Evolutionary conservation across 1,284 basidiomycete species (phyloP), one percentile per base, ranked within the genome.

Genomic region (Crepidotus sp.): DNA sequence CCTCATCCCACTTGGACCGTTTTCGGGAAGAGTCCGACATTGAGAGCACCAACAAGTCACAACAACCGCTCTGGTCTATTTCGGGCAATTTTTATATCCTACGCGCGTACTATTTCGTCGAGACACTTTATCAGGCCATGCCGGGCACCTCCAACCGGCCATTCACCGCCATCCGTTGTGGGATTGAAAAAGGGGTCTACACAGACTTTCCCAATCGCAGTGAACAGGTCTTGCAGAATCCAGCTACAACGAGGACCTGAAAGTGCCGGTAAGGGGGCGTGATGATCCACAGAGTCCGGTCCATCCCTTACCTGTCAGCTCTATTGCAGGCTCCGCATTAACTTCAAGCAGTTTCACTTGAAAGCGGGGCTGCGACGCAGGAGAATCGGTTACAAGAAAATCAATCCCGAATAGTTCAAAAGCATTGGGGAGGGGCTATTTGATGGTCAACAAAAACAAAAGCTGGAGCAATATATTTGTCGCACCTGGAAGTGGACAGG

Each of bases 391-490:
- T 22, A 97, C 76, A 11, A 98, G 66, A 51, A 98, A 83, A 61
- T 98, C 95, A 8, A 91, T 76, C 0, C 95, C 95, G 58, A 86
- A 98, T 9, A 98, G 76, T 62, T 98, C 96, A 58, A 97, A 98
- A 0, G 89, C 89, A 58, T 98, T 97, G 0, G 90, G 86, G 43
- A 92, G 63, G 1, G 86, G 74, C 85, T 96, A 59, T n/a, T 36
- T 53, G 45, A 31, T 27, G 32, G 10, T 48, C 2, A 37, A 15
- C 45, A 38, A 52, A 2, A 21, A 39, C 31, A 18, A 15, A 25
- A n/a, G n/a, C n/a, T n/a, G n/a, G 5, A 18, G 9, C 5, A 17
- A 10, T 8, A 26, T 30, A 18, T 24, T 15, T 11, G 10, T 9
- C 8, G 49, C 57, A 81, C 87, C 71, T 94, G 90, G 60, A 92